These are phyloP conservation scores for Hirsutella minnesotensis DNA, from an alignment of 2,329 filamentous ascomycete genomes.

Conservation along the genomic window DNA sequence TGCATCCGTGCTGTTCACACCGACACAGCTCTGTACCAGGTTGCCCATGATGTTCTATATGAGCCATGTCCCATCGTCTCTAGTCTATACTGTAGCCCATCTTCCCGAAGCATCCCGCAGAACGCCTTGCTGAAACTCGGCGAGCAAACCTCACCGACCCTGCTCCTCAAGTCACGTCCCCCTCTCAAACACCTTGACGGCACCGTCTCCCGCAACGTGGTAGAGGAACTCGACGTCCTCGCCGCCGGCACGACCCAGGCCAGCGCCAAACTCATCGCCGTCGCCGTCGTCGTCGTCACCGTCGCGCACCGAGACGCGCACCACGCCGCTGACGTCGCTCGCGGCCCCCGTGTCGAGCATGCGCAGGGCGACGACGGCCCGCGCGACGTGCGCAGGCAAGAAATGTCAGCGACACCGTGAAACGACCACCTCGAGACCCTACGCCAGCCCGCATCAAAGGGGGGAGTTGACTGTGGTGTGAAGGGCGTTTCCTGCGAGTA, in stretches of 20 bases:
- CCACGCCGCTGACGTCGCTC: slow-evolving; percentile 78
- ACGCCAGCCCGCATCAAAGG: too few relatives aligned
- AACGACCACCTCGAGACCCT: too few relatives aligned
- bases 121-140: too few relatives aligned
- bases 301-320: slow-evolving; percentile 56
- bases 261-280: slow-evolving; percentile 18
- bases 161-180: slow-evolving; percentile 30
- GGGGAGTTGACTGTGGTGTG: too few relatives aligned
- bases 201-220: slow-evolving; percentile 66
- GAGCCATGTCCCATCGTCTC: too few relatives aligned
- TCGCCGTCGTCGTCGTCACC: slow-evolving; percentile 16
- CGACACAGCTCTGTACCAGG: too few relatives aligned
- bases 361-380: slow-evolving; percentile 59
- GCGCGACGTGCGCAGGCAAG: slow-evolving; percentile 68
- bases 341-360: slow-evolving; percentile 80
- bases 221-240: slow-evolving; percentile 65
- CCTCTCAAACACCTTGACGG: slow-evolving; percentile 73
- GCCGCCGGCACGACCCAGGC: not conserved
- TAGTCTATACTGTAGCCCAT: too few relatives aligned
- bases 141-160: not conserved
- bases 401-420: too few relatives aligned
- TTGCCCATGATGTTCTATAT: too few relatives aligned
- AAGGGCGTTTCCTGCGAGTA: too few relatives aligned
- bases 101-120: too few relatives aligned
- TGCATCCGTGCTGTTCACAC: too few relatives aligned